phyloP scores from a whole-genome alignment of 768 basidiomycete genomes.

The Asterophora parasitica region DNA sequence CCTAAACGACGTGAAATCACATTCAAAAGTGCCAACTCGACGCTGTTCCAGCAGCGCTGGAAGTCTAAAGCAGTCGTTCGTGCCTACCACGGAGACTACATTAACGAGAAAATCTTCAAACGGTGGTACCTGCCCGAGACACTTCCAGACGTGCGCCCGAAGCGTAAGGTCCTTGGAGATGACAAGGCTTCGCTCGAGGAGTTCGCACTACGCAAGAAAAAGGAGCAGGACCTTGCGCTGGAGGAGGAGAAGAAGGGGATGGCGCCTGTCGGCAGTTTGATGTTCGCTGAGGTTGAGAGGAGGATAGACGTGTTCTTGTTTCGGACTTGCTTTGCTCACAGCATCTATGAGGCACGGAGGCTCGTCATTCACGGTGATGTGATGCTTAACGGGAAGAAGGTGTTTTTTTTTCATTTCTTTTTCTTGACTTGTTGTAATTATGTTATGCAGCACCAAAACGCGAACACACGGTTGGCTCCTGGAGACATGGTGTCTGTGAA shows the following conservation, averaged over 20 bases:
- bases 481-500: slow-evolving; percentile 94
- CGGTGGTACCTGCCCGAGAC: slow-evolving; percentile 88
- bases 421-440: slow-evolving; percentile 1
- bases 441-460: slow-evolving; percentile 60
- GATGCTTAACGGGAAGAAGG: slow-evolving; percentile 84
- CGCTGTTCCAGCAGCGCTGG: slow-evolving; percentile 93
- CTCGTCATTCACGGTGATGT: slow-evolving; percentile 87
- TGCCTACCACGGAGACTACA: slow-evolving; percentile 94
- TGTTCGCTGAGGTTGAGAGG: slow-evolving; percentile 93
- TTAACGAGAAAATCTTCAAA: slow-evolving; percentile 90
- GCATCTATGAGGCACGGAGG: slow-evolving; percentile 85
- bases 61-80: slow-evolving; percentile 78
- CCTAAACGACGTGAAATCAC: slow-evolving; percentile 42
- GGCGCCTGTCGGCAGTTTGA: slow-evolving; percentile 91
- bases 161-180: slow-evolving; percentile 38
- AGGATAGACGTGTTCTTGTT: slow-evolving; percentile 91
- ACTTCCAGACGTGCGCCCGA: slow-evolving; percentile 81
- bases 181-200: slow-evolving; percentile 46
- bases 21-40: slow-evolving; percentile 52
- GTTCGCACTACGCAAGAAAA: slow-evolving; percentile 55
- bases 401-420: slow-evolving; percentile 29
- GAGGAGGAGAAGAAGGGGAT: slow-evolving; percentile 58
- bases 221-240: slow-evolving; percentile 42
- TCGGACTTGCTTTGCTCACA: slow-evolving; percentile 80
- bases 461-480: slow-evolving; percentile 85